Evolutionary conservation across 2,329 filamentous ascomycete genomes (phyloP), one percentile per base, ranked within the genome.

Genomic region (Calonectria leucothoes): DNA sequence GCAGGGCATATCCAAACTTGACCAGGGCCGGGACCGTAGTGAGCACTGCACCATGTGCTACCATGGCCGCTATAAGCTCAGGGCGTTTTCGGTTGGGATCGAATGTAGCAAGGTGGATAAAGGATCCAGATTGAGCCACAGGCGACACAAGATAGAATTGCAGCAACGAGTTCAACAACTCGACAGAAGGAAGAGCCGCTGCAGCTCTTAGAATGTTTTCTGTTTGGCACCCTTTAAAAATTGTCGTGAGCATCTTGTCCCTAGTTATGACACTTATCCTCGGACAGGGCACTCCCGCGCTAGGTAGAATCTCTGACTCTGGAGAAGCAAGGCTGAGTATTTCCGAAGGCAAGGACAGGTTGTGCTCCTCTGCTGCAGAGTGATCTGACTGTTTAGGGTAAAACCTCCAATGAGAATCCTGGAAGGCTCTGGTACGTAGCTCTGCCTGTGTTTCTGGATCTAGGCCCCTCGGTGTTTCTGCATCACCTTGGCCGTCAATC

Each of bases 1-100:
- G 80, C 31, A 87, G 75, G 1, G 85, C 85, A 74, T 83, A 86
- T 0, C 86, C 86, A 25, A 87, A 77, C 7, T 84, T 86, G 12
- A 83, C 77, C 5, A 87, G 76, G 0, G 84, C 82, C 15, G 83
- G 82, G 2, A 85, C 81, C 0, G 81, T 79, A 1, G 85, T 86
- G 14, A 83, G 68, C 0, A 84, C 82, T 0, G 86, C 85, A 2
- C 83, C 85, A 14, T 82, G 80, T 1, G 85, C 82, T 7, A 83
- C 81, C 70, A 87, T 79, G 1, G 80, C 82, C 6, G 82, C 82
- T 3, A 87, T 78, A 3, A 86, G 77, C 64, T 85, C 85, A 0
- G 85, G 81, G 10, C 80, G 76, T 48, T 83, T 81, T 6, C 79
- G 77, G 31, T 86, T 85, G 0, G 83, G 81, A 6, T 83, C 76